Base-by-base conservation (phyloP, 179 eudicot genomes). In the Camellia oleifera region DNA sequence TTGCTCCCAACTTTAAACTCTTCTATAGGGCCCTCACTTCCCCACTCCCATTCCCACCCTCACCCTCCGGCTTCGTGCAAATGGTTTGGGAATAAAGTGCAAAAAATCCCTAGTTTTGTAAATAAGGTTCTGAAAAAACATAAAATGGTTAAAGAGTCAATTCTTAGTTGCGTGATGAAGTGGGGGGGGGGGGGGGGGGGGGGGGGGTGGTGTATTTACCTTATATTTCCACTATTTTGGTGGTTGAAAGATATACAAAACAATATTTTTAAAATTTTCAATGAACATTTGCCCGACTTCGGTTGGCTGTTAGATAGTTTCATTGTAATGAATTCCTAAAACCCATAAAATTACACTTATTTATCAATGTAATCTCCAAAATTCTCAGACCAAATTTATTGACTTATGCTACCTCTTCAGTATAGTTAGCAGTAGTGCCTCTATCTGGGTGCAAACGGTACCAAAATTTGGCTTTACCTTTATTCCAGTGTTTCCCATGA, bases 131-230 rank as follows among this genome's bases (percentile, higher is more conserved):
- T 32, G 40, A 32, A 32, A 32, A 1, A 32, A 32, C 40, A 32
- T 32, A 32, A 32, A 32, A 32, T 32, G 40, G 40, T 32, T 32
- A 32, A 32, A 32, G 40, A 32, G 40, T 2, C 40, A 32, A 32
- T 77, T 79, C 77, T 18, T 75, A 4, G 7, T 48, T 10, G 10
- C 9, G 13, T 7, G 81, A 32, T 50, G 68, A 46, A 71, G 20
- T 50, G 32, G 1, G 7, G 3, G 0, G 23, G 23, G 23, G 23
- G 23, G 23, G 23, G 23, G 23, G 23, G 23, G 23, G 23, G 23
- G 23, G 23, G 23, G 23, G 23, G 23, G 23, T 20, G 23, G 5
- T 70, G 7, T 26, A 69, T 44, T 44, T 17, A 69, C 7, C 18
- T 23, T 54, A 3, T 52, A 60, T 75, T 42, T 17, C 23, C 53